A percentile compares a stretch with the other conserved stretches of the same genome.
Conservation (phyloP, 495 filamentous ascomycete species). For the Tuber brumale region DNA sequence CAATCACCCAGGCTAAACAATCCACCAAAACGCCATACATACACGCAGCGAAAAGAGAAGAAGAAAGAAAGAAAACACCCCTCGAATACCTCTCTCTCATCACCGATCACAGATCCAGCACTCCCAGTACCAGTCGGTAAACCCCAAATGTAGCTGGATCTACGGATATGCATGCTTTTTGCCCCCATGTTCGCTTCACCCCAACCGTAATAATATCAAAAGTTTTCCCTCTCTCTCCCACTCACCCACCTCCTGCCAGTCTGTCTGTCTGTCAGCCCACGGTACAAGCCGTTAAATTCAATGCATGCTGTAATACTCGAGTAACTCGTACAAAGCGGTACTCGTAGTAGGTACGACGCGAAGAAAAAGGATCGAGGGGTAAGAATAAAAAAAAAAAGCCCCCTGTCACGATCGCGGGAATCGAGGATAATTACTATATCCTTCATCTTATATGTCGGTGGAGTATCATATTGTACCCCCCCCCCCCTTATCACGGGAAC, state of each 20-base stretch:
- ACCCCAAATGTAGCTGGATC: background rate
- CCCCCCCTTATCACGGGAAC: background rate
- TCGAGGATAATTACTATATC: background rate
- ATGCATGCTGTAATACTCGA: background rate
- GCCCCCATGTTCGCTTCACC: background rate
- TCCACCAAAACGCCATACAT: background rate
- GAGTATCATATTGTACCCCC: too few relatives aligned
- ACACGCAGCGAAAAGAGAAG: background rate
- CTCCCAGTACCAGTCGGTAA: background rate
- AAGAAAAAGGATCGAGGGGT: background rate
- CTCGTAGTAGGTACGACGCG: background rate
- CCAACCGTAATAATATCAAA: background rate
- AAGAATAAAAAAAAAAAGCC: background rate
- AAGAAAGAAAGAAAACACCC: background rate
- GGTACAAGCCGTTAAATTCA: background rate
- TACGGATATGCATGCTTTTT: background rate
- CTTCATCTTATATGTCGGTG: background rate
- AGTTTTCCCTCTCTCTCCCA: background rate
- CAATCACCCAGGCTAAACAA: background rate
- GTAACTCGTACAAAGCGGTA: background rate
- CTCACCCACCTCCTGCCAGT: too few relatives aligned
- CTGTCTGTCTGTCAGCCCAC: background rate
- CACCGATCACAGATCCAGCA: background rate
- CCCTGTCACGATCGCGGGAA: slow-evolving; percentile 3
- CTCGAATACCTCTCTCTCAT: background rate